A percentile compares a stretch with the other conserved stretches of the same genome.
Conservation (phyloP, 805 yeast genomes). For the Yamadazyma laniorum region DNA sequence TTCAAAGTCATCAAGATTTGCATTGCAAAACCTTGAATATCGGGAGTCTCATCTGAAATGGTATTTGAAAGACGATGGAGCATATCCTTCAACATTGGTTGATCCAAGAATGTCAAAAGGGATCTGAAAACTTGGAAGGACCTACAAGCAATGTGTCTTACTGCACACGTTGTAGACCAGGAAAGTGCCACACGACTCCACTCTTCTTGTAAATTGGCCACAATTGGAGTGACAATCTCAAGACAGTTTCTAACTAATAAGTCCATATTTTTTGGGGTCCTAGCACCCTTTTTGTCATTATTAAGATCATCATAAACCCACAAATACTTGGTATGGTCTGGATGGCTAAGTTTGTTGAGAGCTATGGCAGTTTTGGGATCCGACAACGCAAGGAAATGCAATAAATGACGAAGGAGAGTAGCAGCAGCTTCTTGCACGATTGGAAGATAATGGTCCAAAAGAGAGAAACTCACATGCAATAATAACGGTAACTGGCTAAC, state of each 20-base stretch:
- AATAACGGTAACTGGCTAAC: conserved; percentile 63
- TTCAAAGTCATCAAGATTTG: conserved; percentile 95
- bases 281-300: conserved; percentile 69
- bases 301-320: conserved; percentile 90
- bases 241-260: conserved; percentile 61
- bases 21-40: conserved; percentile 95
- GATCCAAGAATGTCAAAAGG: conserved; percentile 76
- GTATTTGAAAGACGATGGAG: conserved; percentile 90
- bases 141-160: conserved; percentile 93
- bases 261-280: conserved; percentile 88
- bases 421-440: conserved; percentile 84
- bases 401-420: conserved; percentile 66
- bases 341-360: conserved; percentile 54
- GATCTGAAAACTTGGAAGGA: conserved; percentile 93
- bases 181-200: conserved; percentile 83
- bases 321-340: conserved; percentile 43
- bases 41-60: conserved; percentile 81
- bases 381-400: conserved; percentile 60
- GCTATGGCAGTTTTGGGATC: conserved; percentile 55
- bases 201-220: conserved; percentile 60
- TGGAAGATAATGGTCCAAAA: conserved; percentile 83
- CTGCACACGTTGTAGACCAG: conserved; percentile 99
- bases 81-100: conserved; percentile 89
- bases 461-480: conserved; percentile 73
- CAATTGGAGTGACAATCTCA: conserved; percentile 48